Conservation (phyloP, 2,329 filamentous ascomycete species). For the Cytospora paraplurivora region DNA sequence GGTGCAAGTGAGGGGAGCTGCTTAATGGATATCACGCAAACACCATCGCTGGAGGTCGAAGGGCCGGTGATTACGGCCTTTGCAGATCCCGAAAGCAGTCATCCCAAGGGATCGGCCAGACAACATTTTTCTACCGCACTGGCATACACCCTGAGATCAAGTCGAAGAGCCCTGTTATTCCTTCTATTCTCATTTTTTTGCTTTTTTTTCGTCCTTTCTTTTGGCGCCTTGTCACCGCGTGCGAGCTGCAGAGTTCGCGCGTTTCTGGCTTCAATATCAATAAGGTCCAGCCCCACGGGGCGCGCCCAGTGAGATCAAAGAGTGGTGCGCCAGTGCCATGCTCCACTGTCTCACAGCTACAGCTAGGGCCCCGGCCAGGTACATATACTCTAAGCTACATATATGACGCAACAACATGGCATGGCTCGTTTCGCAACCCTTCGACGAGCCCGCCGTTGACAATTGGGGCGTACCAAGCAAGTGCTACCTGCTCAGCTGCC, state of each 20-base stretch:
- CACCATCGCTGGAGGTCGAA: background rate
- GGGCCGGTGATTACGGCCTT: conserved; percentile 20
- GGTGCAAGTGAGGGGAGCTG: conserved; percentile 2
- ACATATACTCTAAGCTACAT: background rate
- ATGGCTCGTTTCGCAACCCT: background rate
- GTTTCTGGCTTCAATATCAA: background rate
- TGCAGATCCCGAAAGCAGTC: conserved; percentile 19
- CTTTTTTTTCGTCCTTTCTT: background rate
- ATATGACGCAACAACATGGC: background rate
- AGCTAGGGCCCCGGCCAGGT: background rate
- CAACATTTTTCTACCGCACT: background rate
- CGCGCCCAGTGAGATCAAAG: background rate
- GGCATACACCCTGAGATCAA: background rate
- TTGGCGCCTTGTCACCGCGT: background rate
- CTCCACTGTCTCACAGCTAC: conserved; percentile 1
- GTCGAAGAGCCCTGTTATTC: background rate
- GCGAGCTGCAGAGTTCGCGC: background rate
- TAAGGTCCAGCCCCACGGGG: background rate
- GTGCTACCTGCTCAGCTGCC: background rate
- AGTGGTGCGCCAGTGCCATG: background rate
- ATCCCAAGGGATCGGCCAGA: conserved; percentile 2
- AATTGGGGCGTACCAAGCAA: background rate
- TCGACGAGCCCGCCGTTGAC: background rate
- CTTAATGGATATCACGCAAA: background rate
- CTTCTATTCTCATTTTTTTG: background rate